phyloP scores from a whole-genome alignment of 331 rosid species.

The Saraca asoca region DNA sequence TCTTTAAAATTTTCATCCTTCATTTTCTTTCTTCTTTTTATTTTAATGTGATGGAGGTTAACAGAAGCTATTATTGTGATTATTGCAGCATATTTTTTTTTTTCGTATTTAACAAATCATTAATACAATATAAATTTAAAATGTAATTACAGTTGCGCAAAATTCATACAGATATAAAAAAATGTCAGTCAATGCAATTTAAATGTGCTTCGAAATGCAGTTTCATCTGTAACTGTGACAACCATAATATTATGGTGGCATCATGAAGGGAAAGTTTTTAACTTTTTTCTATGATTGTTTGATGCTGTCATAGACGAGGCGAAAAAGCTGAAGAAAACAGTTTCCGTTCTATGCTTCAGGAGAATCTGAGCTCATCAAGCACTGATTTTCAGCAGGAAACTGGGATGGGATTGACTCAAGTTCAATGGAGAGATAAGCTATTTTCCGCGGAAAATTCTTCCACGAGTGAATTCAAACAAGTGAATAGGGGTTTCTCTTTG shows the following conservation, averaged over 20 bases:
- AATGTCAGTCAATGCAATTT: no score
- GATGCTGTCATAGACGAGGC: constrained; percentile 42
- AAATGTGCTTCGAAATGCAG: no score
- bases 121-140: no score
- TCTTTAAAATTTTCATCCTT: not conserved
- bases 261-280: not conserved
- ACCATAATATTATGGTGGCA: no score
- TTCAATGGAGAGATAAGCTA: constrained; percentile 73
- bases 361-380: constrained; percentile 56
- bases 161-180: no score
- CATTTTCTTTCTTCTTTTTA: not conserved
- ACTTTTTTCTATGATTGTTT: constrained; percentile 15
- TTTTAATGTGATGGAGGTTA: no score
- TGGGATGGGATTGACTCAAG: constrained; percentile 49
- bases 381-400: constrained; percentile 62
- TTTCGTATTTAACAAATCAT: no score
- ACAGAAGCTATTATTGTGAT: no score
- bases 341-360: constrained; percentile 73
- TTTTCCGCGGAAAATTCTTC: constrained; percentile 50
- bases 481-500: constrained; percentile 66
- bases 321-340: constrained; percentile 64
- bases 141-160: no score
- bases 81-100: no score
- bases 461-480: constrained; percentile 46
- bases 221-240: no score